Base-by-base conservation (phyloP, 257 asterid genomes). In the Ocimum tenuiflorum region DNA sequence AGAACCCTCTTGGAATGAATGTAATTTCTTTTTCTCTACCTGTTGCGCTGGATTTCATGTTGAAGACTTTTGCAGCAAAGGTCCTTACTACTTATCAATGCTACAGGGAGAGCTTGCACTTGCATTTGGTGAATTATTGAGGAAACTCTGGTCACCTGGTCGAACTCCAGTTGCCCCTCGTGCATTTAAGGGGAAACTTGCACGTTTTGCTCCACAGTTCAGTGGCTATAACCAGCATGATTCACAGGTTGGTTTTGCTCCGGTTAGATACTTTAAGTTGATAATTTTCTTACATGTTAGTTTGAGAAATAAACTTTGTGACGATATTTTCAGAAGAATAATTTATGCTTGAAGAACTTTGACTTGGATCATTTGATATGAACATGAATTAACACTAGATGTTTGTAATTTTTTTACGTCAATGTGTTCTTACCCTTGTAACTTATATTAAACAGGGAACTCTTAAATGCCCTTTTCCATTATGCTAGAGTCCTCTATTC, bases 151-250 rank as follows among this genome's bases (percentile, higher is more conserved):
- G 98, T 82, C 95, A 49, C 84, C 96, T 24, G 95, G 96, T 14
- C 82, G 83, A 63, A 67, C 86, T 41, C 79, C 98, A 19, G 82
- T 91, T 71, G 89, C 96, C 20, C 96, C 98, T 39, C 96, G 94
- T 60, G 85, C 75, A 51, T 91, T 91, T 75, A 91, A 91, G 80
- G 87, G 88, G 48, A 87, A 83, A 77, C 96, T 91, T 78, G 86
- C 90, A 54, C 91, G 96, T 42, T 91, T 91, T 78, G 98, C 98
- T 69, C 98, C 98, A 14, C 96, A 86, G 70, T 91, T 91, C 77
- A 86, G 95, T 60, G 98, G 98, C 24, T 88, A 91, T 78, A 91
- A 91, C 84, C 98, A 91, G 78, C 95, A 91, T 75, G 98, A 91
- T 77, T 86, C 96, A 14, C 98, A 91, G 95, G 98, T 86, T 69